Conservation (phyloP, 495 filamentous ascomycete genomes). For the Daldinia grandis region DNA sequence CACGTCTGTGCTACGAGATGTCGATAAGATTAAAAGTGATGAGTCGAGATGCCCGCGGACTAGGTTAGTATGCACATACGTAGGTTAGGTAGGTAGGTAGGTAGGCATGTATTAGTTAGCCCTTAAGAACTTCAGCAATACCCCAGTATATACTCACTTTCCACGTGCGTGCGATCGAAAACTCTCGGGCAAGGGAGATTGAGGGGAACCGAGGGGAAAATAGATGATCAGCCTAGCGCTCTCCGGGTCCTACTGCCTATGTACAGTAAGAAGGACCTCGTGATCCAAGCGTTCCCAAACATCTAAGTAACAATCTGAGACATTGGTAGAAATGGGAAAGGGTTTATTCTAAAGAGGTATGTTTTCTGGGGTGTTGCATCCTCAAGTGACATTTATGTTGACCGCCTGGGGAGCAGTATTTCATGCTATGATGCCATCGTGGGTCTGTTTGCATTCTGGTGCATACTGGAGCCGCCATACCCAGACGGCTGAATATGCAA, state of each 20-base stretch:
- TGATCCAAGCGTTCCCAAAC: constrained; percentile 30
- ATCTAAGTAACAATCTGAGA: constrained; percentile 21
- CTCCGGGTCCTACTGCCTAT: constrained; percentile 8
- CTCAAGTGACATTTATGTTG: constrained; percentile 39
- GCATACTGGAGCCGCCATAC: constrained; percentile 37
- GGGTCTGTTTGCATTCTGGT: constrained; percentile 34
- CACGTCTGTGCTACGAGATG: constrained; percentile 7
- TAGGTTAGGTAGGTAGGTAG: too few relatives aligned
- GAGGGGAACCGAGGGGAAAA: constrained; percentile 10
- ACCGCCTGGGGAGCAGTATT: constrained; percentile 29
- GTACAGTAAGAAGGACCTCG: constrained; percentile 14
- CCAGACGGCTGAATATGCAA: constrained; percentile 26
- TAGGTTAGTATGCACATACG: neutral
- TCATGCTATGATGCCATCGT: constrained; percentile 43
- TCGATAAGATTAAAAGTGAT: constrained; percentile 4
- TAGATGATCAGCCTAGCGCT: constrained; percentile 30
- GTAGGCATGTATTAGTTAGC: neutral
- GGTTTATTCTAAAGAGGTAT: constrained; percentile 31
- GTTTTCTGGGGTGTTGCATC: constrained; percentile 39
- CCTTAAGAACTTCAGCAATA: neutral
- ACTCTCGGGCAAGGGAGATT: constrained; percentile 18
- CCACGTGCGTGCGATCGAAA: constrained; percentile 27
- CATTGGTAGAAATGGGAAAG: constrained; percentile 41
- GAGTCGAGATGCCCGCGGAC: constrained; percentile 3
- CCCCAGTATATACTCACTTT: constrained; percentile 21